These are phyloP conservation scores for Irpex sp. DNA, from an alignment of 1,284 basidiomycete genomes.

Conservation along the genomic window DNA sequence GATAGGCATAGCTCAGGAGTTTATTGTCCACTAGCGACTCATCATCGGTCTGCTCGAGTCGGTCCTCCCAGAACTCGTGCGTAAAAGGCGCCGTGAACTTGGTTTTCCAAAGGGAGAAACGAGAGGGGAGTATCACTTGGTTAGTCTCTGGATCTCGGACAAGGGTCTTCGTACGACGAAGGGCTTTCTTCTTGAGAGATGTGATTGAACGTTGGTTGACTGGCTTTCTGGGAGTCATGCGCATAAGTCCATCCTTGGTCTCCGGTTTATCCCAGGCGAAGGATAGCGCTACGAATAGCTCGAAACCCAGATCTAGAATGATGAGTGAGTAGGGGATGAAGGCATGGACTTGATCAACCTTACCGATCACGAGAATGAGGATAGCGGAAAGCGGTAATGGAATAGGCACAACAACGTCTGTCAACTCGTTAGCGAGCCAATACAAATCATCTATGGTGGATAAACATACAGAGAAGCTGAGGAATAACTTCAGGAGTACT, in stretches of 20 bases:
- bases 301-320: conserved; percentile 59
- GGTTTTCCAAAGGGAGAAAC: conserved; percentile 31
- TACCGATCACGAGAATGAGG: conserved; percentile 66
- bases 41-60: conserved; percentile 47
- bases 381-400: conserved; percentile 65
- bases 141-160: conserved; percentile 53
- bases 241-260: conserved; percentile 62
- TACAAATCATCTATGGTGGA: not conserved
- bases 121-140: conserved; percentile 39
- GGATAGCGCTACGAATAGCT: conserved; percentile 64
- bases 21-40: conserved; percentile 60
- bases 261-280: conserved; percentile 73
- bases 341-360: conserved; percentile 13
- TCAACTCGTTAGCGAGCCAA: conserved; percentile 1
- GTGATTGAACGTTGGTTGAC: conserved; percentile 57
- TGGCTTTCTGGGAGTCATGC: conserved; percentile 65
- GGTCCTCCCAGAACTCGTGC: conserved; percentile 56
- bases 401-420: conserved; percentile 65
- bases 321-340: not conserved
- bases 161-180: conserved; percentile 56
- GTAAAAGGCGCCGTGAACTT: conserved; percentile 53
- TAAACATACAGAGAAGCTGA: conserved; percentile 53
- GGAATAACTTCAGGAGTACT: conserved; percentile 69
- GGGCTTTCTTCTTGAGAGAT: conserved; percentile 51
- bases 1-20: conserved; percentile 64